These are phyloP conservation scores for Geranium incanum DNA, from an alignment of 441 rosid species.

Conservation along the genomic window DNA sequence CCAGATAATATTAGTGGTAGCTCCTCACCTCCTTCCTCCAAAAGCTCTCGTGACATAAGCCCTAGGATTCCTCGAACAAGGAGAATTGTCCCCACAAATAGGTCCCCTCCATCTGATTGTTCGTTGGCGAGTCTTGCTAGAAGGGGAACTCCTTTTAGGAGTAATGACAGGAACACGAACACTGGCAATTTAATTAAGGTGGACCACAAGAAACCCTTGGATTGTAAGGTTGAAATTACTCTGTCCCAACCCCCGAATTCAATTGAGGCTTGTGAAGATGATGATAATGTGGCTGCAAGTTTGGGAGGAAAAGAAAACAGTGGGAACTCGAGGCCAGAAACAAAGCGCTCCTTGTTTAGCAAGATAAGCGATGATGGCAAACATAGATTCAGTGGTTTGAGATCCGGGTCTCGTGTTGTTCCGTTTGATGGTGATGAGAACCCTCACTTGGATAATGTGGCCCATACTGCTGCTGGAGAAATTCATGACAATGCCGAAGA, in stretches of 20 bases:
- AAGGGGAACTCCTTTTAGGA: conserved; percentile 42
- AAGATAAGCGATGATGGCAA: conserved; percentile 36
- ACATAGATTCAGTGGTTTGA: conserved; percentile 39
- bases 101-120: conserved; percentile 41
- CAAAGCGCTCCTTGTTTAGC: conserved; percentile 48
- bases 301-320: conserved; percentile 26
- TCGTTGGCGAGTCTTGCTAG: conserved; percentile 38
- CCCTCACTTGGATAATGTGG: conserved; percentile 28
- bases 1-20: conserved; percentile 58
- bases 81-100: conserved; percentile 39
- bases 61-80: conserved; percentile 28
- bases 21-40: conserved; percentile 33
- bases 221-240: conserved; percentile 46
- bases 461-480: conserved; percentile 42
- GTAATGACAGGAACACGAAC: conserved; percentile 41
- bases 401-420: conserved; percentile 51
- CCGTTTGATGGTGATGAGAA: conserved; percentile 37
- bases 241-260: conserved; percentile 26
- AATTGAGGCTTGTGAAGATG: conserved; percentile 24
- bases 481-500: conserved; percentile 52
- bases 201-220: conserved; percentile 44
- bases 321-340: conserved; percentile 34
- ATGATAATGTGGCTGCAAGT: conserved; percentile 21
- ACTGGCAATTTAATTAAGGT: conserved; percentile 25
- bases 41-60: conserved; percentile 29